phyloP scores from a whole-genome alignment of 805 yeast genomes.

The Monosporozyma siamensis region DNA sequence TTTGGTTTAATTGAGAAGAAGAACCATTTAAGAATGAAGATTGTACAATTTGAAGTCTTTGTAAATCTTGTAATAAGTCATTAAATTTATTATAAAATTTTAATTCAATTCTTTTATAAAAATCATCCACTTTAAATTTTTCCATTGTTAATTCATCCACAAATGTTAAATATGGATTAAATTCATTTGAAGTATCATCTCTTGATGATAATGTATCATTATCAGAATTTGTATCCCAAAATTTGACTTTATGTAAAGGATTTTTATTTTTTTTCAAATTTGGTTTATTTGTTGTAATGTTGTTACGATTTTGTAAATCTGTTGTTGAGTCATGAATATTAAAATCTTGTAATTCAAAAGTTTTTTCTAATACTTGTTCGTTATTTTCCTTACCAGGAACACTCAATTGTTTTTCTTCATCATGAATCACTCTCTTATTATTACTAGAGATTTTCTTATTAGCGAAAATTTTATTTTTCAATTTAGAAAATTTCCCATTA shows the following conservation, averaged over 20 bases:
- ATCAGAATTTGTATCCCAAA: constrained; percentile 14
- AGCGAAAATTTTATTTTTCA: not conserved
- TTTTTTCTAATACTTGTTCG: constrained; percentile 10
- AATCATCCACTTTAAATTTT: constrained; percentile 42
- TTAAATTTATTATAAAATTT: constrained; percentile 39
- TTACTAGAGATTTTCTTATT: not conserved
- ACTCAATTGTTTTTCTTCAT: not conserved
- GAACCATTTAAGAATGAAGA: no score
- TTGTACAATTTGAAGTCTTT: constrained; percentile 24
- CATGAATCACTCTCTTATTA: not conserved
- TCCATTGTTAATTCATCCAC: constrained; percentile 39
- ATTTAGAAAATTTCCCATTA: not conserved
- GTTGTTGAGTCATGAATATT: constrained; percentile 2
- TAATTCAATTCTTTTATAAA: constrained; percentile 40
- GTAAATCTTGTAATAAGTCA: constrained; percentile 40
- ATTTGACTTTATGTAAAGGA: constrained; percentile 11
- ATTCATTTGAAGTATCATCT: constrained; percentile 5
- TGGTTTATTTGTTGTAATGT: not conserved
- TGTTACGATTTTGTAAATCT: not conserved
- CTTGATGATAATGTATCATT: constrained; percentile 12
- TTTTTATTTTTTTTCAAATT: not conserved
- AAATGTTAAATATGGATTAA: constrained; percentile 37
- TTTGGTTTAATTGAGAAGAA: no score
- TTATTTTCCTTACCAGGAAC: not conserved
- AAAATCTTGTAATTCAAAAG: constrained; percentile 23